Base-by-base conservation (phyloP, 2,329 filamentous ascomycete species). In the Alternaria tenuissima region DNA sequence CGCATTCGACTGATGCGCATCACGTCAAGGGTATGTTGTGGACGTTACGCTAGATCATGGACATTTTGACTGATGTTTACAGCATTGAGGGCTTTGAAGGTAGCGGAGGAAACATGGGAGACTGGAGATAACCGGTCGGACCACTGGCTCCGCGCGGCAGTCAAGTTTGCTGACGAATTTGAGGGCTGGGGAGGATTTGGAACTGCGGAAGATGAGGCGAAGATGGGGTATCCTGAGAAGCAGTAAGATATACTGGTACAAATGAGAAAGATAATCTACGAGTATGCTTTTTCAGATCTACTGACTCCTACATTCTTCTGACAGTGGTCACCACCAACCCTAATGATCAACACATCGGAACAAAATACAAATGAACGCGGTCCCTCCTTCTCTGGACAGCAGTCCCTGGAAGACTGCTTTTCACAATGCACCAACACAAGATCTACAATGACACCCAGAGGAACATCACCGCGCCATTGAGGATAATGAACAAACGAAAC, bases 121-220 rank as follows among this genome's bases (percentile, higher is more conserved):
- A 47, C 12, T 18, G 47, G 56, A 16, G 60, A 63, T 3, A 90
- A 93, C 73, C 83, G 85, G 4, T 84, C 89, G 62, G 82, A 88
- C 39, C 85, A 81, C 61, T 93, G 91, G 70, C 80, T 93, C 30
- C 85, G 86, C 56, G 85, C 89, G 7, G 91, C 91, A 2, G 84
- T 92, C 22, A 86, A 87, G 51, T 91, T 94, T 78, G 89, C 87
- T 3, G 88, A 92, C 63, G 89, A 90, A 59, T 94, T 93, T 72
- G 78, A 86, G 39, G 88, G 88, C 0, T 94, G 91, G 91, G 81
- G 81, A 55, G 82, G 82, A 0, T 83, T 83, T 71, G 78, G 73
- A 12, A 61, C 68, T 1, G 64, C 51, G 18, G 70, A 66, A 32
- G 72, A 74, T 61, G 70, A 69, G 49, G 63, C 59, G 32, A 65